Conservation (phyloP, 2,329 filamentous ascomycete species). For the Pseudocercospora fijiensis region DNA sequence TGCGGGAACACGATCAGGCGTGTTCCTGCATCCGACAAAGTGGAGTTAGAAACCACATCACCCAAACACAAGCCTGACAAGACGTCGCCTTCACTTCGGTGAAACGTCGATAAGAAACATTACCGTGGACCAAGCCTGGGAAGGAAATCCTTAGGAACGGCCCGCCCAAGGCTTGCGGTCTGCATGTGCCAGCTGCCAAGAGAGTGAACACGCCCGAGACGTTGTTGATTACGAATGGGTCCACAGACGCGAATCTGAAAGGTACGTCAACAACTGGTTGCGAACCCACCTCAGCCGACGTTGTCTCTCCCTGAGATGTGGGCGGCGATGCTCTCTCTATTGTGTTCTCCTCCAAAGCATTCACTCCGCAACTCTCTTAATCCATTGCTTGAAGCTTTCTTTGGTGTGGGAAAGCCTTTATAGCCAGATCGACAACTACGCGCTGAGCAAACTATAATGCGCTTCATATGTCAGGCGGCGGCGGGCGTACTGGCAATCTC, state of each 20-base stretch:
- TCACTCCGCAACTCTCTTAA: neutral
- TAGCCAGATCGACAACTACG: neutral
- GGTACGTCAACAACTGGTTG: conserved; percentile 20
- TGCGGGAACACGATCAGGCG: neutral
- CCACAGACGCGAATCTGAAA: conserved; percentile 13
- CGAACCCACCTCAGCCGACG: conserved; percentile 5
- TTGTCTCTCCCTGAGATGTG: conserved; percentile 6
- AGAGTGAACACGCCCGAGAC: conserved; percentile 5
- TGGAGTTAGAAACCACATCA: conserved; percentile 1
- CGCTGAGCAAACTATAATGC: conserved; percentile 12
- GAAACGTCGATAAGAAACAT: conserved; percentile 10
- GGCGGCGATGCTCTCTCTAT: neutral
- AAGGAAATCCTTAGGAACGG: conserved; percentile 9
- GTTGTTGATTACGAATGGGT: conserved; percentile 16
- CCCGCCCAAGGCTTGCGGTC: conserved; percentile 10
- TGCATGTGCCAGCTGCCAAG: conserved; percentile 1
- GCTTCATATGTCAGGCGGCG: conserved; percentile 7
- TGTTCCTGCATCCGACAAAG: neutral
- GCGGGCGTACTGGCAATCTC: conserved; percentile 18
- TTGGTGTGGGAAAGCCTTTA: neutral
- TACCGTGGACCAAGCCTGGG: conserved; percentile 15
- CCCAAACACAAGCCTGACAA: conserved; percentile 8
- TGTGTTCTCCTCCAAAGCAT: conserved; percentile 7
- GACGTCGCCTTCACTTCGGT: conserved; percentile 17
- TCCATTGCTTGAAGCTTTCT: neutral